Evolutionary conservation across 1,284 basidiomycete species (phyloP).

Genomic region (Mycena citricolor): DNA sequence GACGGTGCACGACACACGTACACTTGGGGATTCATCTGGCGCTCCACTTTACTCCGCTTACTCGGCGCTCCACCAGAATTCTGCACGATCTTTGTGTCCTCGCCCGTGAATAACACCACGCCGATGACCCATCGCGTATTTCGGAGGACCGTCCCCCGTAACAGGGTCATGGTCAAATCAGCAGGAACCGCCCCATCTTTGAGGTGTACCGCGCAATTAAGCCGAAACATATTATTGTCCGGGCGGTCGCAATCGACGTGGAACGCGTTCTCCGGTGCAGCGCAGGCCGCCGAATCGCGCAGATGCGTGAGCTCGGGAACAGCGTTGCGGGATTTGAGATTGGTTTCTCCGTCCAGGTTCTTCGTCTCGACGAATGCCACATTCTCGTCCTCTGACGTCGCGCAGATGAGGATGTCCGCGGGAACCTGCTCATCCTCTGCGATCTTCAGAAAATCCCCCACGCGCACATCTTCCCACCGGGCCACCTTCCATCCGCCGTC

Average conservation of each 20-base stretch:
- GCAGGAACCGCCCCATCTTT: conserved; percentile 57
- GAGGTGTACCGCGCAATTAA: conserved; percentile 79
- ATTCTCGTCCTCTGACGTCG: conserved; percentile 98
- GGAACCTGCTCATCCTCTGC: conserved; percentile 87
- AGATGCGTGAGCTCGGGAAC: conserved; percentile 75
- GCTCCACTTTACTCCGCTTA: conserved; percentile 91
- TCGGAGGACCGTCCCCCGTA: conserved; percentile 88
- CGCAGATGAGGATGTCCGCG: conserved; percentile 92
- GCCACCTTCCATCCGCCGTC: conserved; percentile 76
- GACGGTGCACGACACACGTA: conserved; percentile 38
- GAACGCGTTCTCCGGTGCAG: conserved; percentile 56
- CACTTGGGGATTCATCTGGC: conserved; percentile 97
- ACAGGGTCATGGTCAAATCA: conserved; percentile 80
- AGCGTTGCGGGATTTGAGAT: conserved; percentile 92
- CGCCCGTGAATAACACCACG: conserved; percentile 89
- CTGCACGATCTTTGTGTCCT: conserved; percentile 91
- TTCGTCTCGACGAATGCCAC: conserved; percentile 98
- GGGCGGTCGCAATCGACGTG: conserved; percentile 84
- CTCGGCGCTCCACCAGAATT: conserved; percentile 94
- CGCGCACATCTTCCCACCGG: conserved; percentile 91
- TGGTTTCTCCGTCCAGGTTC: conserved; percentile 98
- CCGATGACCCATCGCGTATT: conserved; percentile 95
- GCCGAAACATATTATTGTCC: conserved; percentile 92
- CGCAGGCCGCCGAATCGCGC: conserved; percentile 60
- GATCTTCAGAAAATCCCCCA: conserved; percentile 95